Evolutionary conservation across 179 eudicot genomes (phyloP).

Genomic region (Spergularia azorica): DNA sequence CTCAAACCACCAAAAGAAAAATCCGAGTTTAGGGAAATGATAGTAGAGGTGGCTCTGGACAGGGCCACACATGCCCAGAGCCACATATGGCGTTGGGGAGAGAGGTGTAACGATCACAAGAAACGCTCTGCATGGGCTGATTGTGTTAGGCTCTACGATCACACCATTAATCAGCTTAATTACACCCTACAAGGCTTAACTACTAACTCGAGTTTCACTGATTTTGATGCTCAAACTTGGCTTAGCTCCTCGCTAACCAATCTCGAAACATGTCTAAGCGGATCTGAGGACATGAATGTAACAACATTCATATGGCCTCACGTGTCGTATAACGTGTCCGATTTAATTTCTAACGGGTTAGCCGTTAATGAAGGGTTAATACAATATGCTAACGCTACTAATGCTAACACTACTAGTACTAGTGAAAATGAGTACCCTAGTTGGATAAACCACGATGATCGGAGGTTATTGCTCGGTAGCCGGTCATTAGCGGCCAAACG

Average conservation of each 20-base stretch:
- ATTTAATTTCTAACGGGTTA: slow-evolving; percentile 61
- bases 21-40: slow-evolving; percentile 51
- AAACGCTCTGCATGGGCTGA: slow-evolving; percentile 68
- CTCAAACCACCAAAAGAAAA: slow-evolving; percentile 41
- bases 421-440: slow-evolving; percentile 36
- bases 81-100: slow-evolving; percentile 42
- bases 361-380: slow-evolving; percentile 46
- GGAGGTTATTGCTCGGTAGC: slow-evolving; percentile 37
- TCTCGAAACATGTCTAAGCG: slow-evolving; percentile 65
- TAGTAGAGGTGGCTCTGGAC: slow-evolving; percentile 53
- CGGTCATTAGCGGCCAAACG: slow-evolving; percentile 18
- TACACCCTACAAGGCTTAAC: slow-evolving; percentile 40
- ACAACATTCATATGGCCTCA: slow-evolving; percentile 47
- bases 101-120: slow-evolving; percentile 36
- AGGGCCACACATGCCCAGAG: slow-evolving; percentile 47
- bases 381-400: slow-evolving; percentile 21
- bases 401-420: slow-evolving; percentile 9
- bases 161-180: slow-evolving; percentile 60
- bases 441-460: slow-evolving; percentile 50
- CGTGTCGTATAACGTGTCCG: slow-evolving; percentile 59
- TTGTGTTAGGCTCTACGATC: slow-evolving; percentile 59
- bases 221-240: slow-evolving; percentile 77
- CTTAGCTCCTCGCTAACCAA: slow-evolving; percentile 74
- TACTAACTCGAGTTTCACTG: slow-evolving; percentile 37
- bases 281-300: slow-evolving; percentile 59